A percentile compares a stretch with the other conserved stretches of the same genome.
These are phyloP conservation scores for Arthrobotrys conoides DNA, from an alignment of 2,329 filamentous ascomycete genomes.

Conservation along the genomic window DNA sequence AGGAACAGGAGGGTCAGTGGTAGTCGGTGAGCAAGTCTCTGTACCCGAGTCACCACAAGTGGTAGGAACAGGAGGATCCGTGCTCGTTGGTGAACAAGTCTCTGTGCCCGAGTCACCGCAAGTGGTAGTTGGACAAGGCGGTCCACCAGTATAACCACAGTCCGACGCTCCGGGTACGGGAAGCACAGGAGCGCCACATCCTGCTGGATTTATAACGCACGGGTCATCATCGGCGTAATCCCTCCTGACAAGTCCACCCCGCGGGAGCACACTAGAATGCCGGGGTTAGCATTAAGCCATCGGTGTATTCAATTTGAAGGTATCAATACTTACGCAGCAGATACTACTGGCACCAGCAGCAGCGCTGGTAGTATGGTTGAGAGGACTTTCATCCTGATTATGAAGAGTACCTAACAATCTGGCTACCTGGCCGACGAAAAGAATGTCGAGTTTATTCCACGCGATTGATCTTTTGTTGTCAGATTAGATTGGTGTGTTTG, in stretches of 20 bases:
- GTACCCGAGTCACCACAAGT: too few relatives aligned
- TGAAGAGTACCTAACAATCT: background rate
- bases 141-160: too few relatives aligned
- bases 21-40: too few relatives aligned
- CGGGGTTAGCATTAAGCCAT: background rate
- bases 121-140: background rate
- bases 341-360: conserved; percentile 47
- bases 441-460: conserved; percentile 16
- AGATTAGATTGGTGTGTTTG: conserved; percentile 1
- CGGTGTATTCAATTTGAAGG: background rate
- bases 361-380: conserved; percentile 42
- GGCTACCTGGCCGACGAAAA: conserved; percentile 18
- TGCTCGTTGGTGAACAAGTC: too few relatives aligned
- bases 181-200: background rate
- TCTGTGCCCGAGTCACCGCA: background rate
- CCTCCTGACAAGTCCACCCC: conserved; percentile 1
- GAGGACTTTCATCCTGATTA: conserved; percentile 42
- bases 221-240: background rate
- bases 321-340: conserved; percentile 33
- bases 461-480: background rate
- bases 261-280: background rate
- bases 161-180: too few relatives aligned
- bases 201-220: background rate
- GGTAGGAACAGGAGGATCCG: too few relatives aligned
- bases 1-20: too few relatives aligned